Base-by-base conservation (phyloP, 2,329 filamentous ascomycete genomes). In the Verticillium alfalfae region DNA sequence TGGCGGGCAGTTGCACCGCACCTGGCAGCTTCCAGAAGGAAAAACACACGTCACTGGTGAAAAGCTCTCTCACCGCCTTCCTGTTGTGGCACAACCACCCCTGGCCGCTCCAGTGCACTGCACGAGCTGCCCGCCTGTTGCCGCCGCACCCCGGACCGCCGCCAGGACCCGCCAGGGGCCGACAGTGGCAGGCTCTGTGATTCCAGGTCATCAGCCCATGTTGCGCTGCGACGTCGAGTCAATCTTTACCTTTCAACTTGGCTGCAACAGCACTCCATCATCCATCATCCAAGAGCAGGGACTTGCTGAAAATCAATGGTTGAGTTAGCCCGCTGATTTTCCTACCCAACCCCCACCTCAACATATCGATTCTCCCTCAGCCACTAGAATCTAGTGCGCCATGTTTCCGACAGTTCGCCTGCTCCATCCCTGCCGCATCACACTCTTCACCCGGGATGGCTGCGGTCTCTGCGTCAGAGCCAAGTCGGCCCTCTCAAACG, bases 401-500 rank as follows among this genome's bases (percentile, higher is more conserved):
- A 88, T 88, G 86, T 81, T 78, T 63, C 70, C 77, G 39, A 82
- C 85, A 1, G 66, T 69, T 49, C 77, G 79, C 58, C 74, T 87
- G 4, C 69, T 85, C 49, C 82, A 81, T 64, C 75, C 82, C 36
- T 86, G 82, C 70, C 83, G 88, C 62, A 88, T 93, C 69, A 93
- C 91, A 0, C 79, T 93, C 37, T 93, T 93, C 73, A 91, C 88
- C 2, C 84, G 91, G 52, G 78, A 85, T 39, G 87, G 87, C 63
- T 94, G 91, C 72, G 86, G 86, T 0, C 81, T 94, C 3, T 94
- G 91, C 70, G 79, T 80, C 26, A 81, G 87, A 59, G 90, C 90
- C 6, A 90, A 88, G 70, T 78, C 79, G 7, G 88, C 89, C 2
- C 79, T 94, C 31, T 88, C 87, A 3, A 78, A 85, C 10, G 88